A percentile compares a stretch with the other conserved stretches of the same genome.
These are phyloP conservation scores for Nigrospora sphaerica DNA, from an alignment of 2,329 filamentous ascomycete species.

Conservation along the genomic window DNA sequence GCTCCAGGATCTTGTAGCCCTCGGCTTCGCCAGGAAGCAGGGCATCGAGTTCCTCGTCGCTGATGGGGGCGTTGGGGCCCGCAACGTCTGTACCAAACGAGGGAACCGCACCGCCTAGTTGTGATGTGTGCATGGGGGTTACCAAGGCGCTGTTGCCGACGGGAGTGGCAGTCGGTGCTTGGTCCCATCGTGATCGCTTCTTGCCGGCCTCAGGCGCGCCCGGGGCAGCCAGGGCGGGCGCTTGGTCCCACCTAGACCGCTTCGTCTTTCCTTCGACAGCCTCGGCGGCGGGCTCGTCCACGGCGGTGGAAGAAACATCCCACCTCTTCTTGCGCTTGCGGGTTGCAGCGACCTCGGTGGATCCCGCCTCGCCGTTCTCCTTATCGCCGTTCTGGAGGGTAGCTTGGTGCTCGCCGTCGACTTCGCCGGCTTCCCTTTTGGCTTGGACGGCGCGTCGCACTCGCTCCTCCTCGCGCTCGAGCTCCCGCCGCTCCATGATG, in stretches of 20 bases:
- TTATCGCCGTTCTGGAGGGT: constrained; percentile 70
- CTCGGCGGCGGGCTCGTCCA: constrained; percentile 41
- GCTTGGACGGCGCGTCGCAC: constrained; percentile 75
- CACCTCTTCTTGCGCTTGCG: constrained; percentile 92
- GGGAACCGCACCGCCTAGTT: constrained; percentile 45
- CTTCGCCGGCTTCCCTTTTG: constrained; percentile 49
- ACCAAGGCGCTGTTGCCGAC: constrained; percentile 67
- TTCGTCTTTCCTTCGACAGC: constrained; percentile 56
- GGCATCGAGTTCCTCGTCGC: constrained; percentile 88
- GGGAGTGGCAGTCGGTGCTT: constrained; percentile 75
- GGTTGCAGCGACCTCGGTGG: constrained; percentile 55
- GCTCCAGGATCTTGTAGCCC: constrained; percentile 86
- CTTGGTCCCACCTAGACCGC: constrained; percentile 82
- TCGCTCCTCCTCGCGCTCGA: constrained; percentile 90
- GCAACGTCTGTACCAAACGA: constrained; percentile 77
- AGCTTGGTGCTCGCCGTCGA: constrained; percentile 59
- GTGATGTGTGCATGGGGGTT: constrained; percentile 69
- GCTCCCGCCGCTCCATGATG: constrained; percentile 81
- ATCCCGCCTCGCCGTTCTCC: constrained; percentile 64
- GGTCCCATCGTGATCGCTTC: constrained; percentile 85
- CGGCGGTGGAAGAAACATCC: constrained; percentile 64
- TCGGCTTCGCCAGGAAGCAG: constrained; percentile 84
- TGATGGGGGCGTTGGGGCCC: constrained; percentile 71
- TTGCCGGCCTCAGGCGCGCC: constrained; percentile 53
- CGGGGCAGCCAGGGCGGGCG: constrained; percentile 50